Base-by-base conservation (phyloP, 2,329 filamentous ascomycete genomes). In the Nigrospora osmanthi region DNA sequence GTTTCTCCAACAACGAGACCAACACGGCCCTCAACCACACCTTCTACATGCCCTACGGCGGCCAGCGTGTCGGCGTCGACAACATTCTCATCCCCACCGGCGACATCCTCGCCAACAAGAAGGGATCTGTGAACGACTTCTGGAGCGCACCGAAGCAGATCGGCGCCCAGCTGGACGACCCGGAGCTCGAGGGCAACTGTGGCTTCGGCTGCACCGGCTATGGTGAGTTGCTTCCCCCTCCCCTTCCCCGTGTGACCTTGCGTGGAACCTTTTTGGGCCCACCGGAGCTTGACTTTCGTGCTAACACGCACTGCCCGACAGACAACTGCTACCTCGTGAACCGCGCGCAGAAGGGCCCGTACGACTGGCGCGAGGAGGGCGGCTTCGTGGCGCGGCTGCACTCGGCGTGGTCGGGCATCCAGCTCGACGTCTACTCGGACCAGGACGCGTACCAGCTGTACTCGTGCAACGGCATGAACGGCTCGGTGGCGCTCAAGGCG, bases 381-480 rank as follows among this genome's bases (percentile, higher is more conserved):
- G 67, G 70, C 17, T 83, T 78, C 33, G 74, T 83, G 2, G 81
- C 89, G 0, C 78, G 76, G 9, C 69, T 95, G 28, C 80, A 80
- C 3, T 86, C 83, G 34, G 72, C 77, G 5, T 89, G 80, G 77
- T 89, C 85, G 0, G 90, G 90, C 40, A 95, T 96, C 63, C 80
- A 81, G 60, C 60, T 96, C 46, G 86, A 95, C 47, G 71, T 96
- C 54, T 87, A 75, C 64, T 81, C 83, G 9, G 88, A 95, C 67
- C 89, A 95, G 69, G 80, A 86, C 11, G 89, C 88, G 4, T 82
- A 94, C 66, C 90, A 96, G 67, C 75, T 96, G 56, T 96, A 95
- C 72, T 82, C 79, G 50, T 96, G 90, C 72, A 81, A 80, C 55
- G 78, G 79, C 17, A 81, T 87, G 68, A 82, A 94, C 65, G 87